A percentile compares a stretch with the other conserved stretches of the same genome.
Conservation (phyloP, 2,329 filamentous ascomycete genomes). For the Cyphellophora attinorum region DNA sequence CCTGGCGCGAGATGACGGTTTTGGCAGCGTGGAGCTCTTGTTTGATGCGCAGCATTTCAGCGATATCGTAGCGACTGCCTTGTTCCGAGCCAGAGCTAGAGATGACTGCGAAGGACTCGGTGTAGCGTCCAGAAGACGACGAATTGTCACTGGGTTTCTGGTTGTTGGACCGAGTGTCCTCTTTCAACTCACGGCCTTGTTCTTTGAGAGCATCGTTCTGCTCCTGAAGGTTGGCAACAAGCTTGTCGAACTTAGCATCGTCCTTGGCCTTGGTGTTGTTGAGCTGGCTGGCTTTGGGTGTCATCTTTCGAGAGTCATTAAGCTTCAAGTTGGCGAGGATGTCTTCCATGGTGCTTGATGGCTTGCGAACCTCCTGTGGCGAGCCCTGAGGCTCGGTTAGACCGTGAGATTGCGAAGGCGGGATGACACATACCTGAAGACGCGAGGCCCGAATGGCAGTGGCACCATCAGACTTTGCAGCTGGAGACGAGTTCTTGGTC, state of each 20-base stretch:
- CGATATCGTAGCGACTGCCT: slow-evolving; percentile 23
- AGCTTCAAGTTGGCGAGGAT: slow-evolving; percentile 35
- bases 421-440: too few relatives aligned
- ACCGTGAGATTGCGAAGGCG: too few relatives aligned
- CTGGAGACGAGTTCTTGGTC: too few relatives aligned
- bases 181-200: slow-evolving; percentile 44
- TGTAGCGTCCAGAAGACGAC: slow-evolving; percentile 27
- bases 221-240: slow-evolving; percentile 64
- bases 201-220: slow-evolving; percentile 53
- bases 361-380: neutral
- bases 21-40: slow-evolving; percentile 48
- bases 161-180: slow-evolving; percentile 10
- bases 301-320: slow-evolving; percentile 20
- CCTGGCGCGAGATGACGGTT: slow-evolving; percentile 49
- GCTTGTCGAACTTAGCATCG: slow-evolving; percentile 16
- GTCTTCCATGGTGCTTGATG: slow-evolving; percentile 50
- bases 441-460: too few relatives aligned
- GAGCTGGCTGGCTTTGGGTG: slow-evolving; percentile 1
- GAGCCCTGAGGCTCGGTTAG: too few relatives aligned
- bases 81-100: slow-evolving; percentile 17
- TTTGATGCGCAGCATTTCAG: slow-evolving; percentile 47
- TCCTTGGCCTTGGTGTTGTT: slow-evolving; percentile 9
- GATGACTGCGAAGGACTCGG: slow-evolving; percentile 22
- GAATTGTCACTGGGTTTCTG: slow-evolving; percentile 20
- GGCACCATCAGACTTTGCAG: too few relatives aligned